Conservation (phyloP, 2,329 filamentous ascomycete genomes). For the Elsinoe fawcettii region DNA sequence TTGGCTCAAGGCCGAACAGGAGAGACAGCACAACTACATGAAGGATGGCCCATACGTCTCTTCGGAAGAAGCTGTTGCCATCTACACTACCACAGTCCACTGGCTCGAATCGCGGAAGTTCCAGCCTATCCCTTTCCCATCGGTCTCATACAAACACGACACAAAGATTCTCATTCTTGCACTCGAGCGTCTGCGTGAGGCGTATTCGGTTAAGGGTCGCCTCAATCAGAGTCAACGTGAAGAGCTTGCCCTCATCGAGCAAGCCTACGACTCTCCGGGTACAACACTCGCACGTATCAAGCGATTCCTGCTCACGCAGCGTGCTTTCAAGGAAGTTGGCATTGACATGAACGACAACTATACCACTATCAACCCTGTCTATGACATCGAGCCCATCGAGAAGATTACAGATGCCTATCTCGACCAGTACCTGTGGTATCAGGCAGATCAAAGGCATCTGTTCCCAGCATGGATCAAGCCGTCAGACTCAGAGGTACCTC, state of each 20-base stretch:
- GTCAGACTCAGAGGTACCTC: constrained; percentile 94
- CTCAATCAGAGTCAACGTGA: constrained; percentile 97
- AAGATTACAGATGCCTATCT: constrained; percentile 99
- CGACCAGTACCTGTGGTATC: constrained; percentile 98
- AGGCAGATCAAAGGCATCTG: constrained; percentile 91
- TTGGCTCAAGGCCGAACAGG: constrained; percentile 97
- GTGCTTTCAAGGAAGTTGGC: constrained; percentile 97
- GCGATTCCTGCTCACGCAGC: constrained; percentile 89
- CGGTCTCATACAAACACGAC: constrained; percentile 98
- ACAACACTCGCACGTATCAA: constrained; percentile 96
- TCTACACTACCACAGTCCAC: constrained; percentile 97
- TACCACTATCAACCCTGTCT: constrained; percentile 96
- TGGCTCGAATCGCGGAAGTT: constrained; percentile 98
- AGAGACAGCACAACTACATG: constrained; percentile 98
- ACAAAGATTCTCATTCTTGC: constrained; percentile 97
- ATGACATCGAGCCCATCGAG: constrained; percentile 97
- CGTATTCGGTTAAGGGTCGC: constrained; percentile 94
- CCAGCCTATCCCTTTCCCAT: constrained; percentile 96
- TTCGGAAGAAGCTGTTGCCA: constrained; percentile 95
- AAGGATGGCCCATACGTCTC: constrained; percentile 98
- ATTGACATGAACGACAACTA: constrained; percentile 99
- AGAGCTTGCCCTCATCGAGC: constrained; percentile 91
- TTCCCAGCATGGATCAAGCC: constrained; percentile 99
- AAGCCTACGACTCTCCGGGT: constrained; percentile 95
- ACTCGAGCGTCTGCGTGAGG: constrained; percentile 83